Evolutionary conservation across 768 basidiomycete species (phyloP).

Genomic region (Mycena maculata): DNA sequence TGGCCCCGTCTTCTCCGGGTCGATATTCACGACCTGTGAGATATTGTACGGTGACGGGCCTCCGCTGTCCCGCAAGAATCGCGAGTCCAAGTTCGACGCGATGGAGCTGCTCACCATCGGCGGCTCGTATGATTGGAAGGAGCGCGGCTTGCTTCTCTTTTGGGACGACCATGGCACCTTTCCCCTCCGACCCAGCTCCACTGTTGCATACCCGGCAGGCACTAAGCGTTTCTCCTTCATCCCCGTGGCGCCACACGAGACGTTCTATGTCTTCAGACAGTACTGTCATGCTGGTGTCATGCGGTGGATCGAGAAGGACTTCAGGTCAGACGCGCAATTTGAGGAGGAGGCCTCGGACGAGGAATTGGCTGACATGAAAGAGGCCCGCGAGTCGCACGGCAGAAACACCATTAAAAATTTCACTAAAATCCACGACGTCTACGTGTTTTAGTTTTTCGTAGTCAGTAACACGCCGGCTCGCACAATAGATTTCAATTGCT

Average conservation of each 20-base stretch:
- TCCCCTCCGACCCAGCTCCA: neutral
- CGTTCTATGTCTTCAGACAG: neutral
- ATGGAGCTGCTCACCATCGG: neutral
- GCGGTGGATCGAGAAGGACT: conserved; percentile 10
- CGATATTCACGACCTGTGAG: conserved; percentile 4
- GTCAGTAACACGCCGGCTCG: neutral
- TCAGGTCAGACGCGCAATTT: neutral
- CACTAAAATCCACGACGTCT: neutral
- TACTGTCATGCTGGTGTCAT: neutral
- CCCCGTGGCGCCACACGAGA: neutral
- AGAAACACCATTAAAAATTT: neutral
- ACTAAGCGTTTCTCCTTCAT: neutral
- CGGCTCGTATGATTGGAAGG: neutral
- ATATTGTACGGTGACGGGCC: neutral
- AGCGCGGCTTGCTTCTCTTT: neutral
- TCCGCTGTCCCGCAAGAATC: neutral
- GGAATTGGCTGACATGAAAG: neutral
- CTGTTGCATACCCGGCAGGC: neutral
- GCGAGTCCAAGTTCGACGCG: neutral
- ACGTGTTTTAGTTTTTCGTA: neutral
- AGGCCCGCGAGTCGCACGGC: neutral
- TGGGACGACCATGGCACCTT: neutral
- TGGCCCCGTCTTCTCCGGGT: neutral
- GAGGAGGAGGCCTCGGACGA: neutral
- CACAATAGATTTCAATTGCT: neutral